Evolutionary conservation across 176 grass and related monocot species (phyloP).

Genomic region (Olyra latifolia): DNA sequence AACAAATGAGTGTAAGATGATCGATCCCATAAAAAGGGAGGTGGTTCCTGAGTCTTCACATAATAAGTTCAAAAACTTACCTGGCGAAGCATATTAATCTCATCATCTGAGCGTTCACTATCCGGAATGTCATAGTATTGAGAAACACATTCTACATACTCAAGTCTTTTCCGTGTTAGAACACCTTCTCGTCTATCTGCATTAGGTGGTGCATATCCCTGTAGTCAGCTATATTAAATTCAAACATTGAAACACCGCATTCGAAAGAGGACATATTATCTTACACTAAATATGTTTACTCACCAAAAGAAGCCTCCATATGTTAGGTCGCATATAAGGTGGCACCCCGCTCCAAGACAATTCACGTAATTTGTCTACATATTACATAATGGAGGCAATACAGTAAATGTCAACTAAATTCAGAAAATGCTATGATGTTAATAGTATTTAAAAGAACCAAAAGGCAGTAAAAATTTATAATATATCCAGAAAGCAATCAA

Average conservation of each 20-base stretch:
- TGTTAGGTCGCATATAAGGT: conserved; percentile 95
- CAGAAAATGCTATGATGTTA: background rate
- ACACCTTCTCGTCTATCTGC: conserved; percentile 86
- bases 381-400: conserved; percentile 44
- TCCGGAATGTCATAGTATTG: conserved; percentile 93
- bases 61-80: conserved; percentile 25
- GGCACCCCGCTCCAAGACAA: conserved; percentile 97
- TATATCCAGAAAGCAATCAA: background rate
- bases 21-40: conserved; percentile 17
- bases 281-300: background rate
- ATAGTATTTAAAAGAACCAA: background rate
- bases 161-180: conserved; percentile 88
- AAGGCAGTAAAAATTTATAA: background rate
- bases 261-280: conserved; percentile 1
- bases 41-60: conserved; percentile 11
- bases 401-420: conserved; percentile 20
- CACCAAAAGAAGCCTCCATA: conserved; percentile 99
- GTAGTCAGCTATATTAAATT: conserved; percentile 85
- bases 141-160: conserved; percentile 98
- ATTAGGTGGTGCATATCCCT: conserved; percentile 99
- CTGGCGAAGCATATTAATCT: conserved; percentile 99
- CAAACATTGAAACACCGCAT: conserved; percentile 36
- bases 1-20: background rate
- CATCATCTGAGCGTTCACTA: conserved; percentile 89
- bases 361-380: conserved; percentile 88